phyloP scores from a whole-genome alignment of 768 basidiomycete genomes.

The Auriscalpium orientale region DNA sequence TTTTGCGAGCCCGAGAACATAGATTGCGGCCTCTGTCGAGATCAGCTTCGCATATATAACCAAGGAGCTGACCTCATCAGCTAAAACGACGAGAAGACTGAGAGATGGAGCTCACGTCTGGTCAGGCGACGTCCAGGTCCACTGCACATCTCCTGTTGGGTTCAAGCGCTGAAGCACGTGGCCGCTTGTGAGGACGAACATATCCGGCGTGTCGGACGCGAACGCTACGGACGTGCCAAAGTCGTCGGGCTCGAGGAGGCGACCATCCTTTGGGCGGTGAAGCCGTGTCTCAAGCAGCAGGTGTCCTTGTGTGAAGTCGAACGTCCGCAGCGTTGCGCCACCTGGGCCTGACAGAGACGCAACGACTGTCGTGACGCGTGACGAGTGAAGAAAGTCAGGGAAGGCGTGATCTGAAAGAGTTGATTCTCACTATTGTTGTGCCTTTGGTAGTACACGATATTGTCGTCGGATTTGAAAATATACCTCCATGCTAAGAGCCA shows the following conservation, averaged over 20 bases:
- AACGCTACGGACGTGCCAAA: slow-evolving; percentile 48
- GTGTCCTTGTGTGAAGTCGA: slow-evolving; percentile 57
- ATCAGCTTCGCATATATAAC: slow-evolving; percentile 59
- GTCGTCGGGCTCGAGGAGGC: slow-evolving; percentile 42
- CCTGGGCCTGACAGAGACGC: slow-evolving; percentile 70
- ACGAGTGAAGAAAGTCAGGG: slow-evolving; percentile 1
- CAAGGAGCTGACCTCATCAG: slow-evolving; percentile 39
- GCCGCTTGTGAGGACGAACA: slow-evolving; percentile 56
- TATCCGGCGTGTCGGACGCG: slow-evolving; percentile 27
- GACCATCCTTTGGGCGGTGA: slow-evolving; percentile 36
- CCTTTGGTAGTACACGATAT: slow-evolving; percentile 55
- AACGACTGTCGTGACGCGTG: slow-evolving; percentile 48
- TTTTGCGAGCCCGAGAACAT: slow-evolving; percentile 39
- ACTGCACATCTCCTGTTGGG: slow-evolving; percentile 45
- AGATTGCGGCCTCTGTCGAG: slow-evolving; percentile 45
- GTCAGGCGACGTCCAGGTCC: slow-evolving; percentile 70
- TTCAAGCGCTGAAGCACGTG: slow-evolving; percentile 47
- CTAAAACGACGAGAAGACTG: slow-evolving; percentile 1
- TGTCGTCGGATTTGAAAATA: slow-evolving; percentile 62
- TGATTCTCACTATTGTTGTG: slow-evolving; percentile 44
- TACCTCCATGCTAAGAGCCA: slow-evolving; percentile 65
- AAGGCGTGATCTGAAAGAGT: slow-evolving; percentile 3
- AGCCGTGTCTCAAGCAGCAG: slow-evolving; percentile 60
- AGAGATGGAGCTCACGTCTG: slow-evolving; percentile 41
- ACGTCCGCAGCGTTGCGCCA: slow-evolving; percentile 59